A percentile compares a stretch with the other conserved stretches of the same genome.
phyloP scores from a whole-genome alignment of 768 basidiomycete species.

The Cubamyces lactineus region DNA sequence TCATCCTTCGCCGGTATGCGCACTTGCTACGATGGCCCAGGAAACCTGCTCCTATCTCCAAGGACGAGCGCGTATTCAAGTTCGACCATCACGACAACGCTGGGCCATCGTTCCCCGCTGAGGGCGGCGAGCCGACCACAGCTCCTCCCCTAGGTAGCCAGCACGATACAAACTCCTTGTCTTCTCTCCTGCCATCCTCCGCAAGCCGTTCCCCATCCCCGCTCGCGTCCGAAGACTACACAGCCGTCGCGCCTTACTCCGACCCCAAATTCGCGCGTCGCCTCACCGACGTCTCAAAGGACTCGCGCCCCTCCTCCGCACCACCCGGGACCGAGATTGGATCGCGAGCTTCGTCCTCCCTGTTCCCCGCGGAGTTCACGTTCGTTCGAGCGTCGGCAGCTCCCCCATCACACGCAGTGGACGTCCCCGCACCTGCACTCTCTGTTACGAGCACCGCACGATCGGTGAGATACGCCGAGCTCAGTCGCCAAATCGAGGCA shows the following conservation, averaged over 20 bases:
- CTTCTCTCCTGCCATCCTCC: slow-evolving; percentile 1
- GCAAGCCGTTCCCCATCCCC: neutral
- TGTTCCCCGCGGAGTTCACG: neutral
- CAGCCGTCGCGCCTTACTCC: slow-evolving; percentile 1
- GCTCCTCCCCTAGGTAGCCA: neutral
- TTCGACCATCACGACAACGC: too few relatives aligned
- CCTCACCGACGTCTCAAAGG: neutral
- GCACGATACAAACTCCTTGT: neutral
- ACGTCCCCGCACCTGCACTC: slow-evolving; percentile 17
- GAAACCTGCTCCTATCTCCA: neutral
- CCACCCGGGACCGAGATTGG: neutral
- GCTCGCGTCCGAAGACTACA: neutral
- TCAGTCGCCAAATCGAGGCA: slow-evolving; percentile 10
- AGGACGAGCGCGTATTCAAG: neutral
- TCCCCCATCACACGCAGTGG: slow-evolving; percentile 12
- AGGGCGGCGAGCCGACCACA: too few relatives aligned
- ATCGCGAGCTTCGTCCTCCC: neutral
- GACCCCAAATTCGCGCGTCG: slow-evolving; percentile 1
- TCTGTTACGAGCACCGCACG: slow-evolving; percentile 16
- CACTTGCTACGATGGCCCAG: neutral
- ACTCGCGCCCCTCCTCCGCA: neutral
- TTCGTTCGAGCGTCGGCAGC: neutral
- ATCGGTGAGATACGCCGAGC: slow-evolving; percentile 10
- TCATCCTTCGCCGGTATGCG: neutral
- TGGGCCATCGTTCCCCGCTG: too few relatives aligned